Evolutionary conservation across 805 yeast genomes (phyloP), one percentile per base, ranked within the genome.

Genomic region (Candida tammaniensis): DNA sequence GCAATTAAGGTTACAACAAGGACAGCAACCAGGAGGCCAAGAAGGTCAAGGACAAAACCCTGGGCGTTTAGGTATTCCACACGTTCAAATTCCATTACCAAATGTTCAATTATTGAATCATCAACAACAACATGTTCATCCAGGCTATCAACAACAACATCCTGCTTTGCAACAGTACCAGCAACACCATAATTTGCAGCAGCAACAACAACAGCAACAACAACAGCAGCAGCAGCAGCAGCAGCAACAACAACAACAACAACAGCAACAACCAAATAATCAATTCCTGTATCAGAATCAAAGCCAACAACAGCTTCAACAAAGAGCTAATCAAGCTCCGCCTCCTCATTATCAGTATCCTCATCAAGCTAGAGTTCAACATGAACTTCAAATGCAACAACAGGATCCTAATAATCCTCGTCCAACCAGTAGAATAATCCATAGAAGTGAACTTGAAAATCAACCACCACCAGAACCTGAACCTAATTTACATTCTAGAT

Each of bases 401-500:
- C 47, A 38, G 21, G 44, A 38, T 24, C 27, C 31, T n/a, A n/a
- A n/a, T n/a, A n/a, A n/a, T n/a, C n/a, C n/a, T n/a, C n/a, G n/a
- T n/a, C n/a, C n/a, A n/a, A n/a, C n/a, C n/a, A n/a, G n/a, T n/a
- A n/a, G n/a, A n/a, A n/a, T n/a, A n/a, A n/a, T n/a, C n/a, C n/a
- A n/a, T n/a, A n/a, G n/a, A n/a, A n/a, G n/a, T n/a, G n/a, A 30
- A 24, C n/a, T 15, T 8, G 22, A 16, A 17, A 21, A 24, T 17
- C 42, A 35, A 27, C 39, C 27, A n/a, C 31, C 17, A 16, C 31
- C 24, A 15, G 41, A 33, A n/a, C 41, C 36, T 14, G 39, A 46
- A 18, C 44, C 44, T 9, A 46, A 41, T 27, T 38, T 54, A 21
- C 47, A 49, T 6, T 56, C 61, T 2, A 46, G 48, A 34, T 57